These are phyloP conservation scores for Beta macrorhiza DNA, from an alignment of 179 eudicot species.

Conservation along the genomic window DNA sequence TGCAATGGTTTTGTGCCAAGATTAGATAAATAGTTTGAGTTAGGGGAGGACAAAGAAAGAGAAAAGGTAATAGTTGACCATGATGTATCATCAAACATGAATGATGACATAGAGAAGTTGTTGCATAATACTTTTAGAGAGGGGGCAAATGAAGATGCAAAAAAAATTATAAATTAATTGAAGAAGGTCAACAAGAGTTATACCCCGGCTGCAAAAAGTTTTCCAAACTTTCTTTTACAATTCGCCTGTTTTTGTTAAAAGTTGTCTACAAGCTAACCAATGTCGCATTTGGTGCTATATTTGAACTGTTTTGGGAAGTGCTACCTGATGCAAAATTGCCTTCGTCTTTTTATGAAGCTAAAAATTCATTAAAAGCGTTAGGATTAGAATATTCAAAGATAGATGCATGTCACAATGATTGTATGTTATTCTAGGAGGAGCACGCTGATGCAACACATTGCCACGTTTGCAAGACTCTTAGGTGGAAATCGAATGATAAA, in stretches of 20 bases:
- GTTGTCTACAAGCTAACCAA: conserved; percentile 1
- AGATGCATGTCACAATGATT: background rate
- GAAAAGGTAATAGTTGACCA: background rate
- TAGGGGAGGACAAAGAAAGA: background rate
- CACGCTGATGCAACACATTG: background rate
- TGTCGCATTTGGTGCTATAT: background rate
- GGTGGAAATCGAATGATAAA: no score
- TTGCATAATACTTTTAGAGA: background rate
- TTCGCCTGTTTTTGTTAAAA: background rate
- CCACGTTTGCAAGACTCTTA: no score
- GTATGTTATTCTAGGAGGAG: no score
- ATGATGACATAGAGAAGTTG: background rate
- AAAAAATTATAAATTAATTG: background rate
- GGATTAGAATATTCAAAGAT: background rate
- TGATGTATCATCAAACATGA: background rate
- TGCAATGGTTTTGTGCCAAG: background rate
- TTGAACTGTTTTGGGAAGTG: background rate
- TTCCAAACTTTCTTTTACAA: conserved; percentile 5
- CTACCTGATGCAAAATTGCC: background rate
- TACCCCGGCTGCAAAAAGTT: background rate
- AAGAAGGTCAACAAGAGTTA: conserved; percentile 4
- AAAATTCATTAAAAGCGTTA: background rate
- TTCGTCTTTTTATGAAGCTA: background rate
- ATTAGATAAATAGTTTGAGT: background rate
- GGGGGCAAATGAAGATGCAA: background rate